A percentile compares a stretch with the other conserved stretches of the same genome.
These are phyloP conservation scores for Lepraria neglecta DNA, from an alignment of 495 filamentous ascomycete genomes.

Conservation along the genomic window DNA sequence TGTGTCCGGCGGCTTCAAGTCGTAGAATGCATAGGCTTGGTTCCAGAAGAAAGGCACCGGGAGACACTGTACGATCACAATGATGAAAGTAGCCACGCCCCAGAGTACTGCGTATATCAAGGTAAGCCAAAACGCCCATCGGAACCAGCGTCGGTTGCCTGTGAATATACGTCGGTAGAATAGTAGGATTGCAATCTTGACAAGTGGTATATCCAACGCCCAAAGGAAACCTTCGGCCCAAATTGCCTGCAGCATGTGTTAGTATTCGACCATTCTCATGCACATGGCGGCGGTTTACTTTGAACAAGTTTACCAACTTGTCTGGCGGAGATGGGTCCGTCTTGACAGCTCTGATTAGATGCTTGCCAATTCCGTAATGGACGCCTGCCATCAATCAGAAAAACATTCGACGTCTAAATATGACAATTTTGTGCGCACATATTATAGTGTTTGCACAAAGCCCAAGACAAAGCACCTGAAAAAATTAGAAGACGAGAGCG, in stretches of 20 bases:
- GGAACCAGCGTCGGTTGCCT: constrained; percentile 2
- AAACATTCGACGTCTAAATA: neutral
- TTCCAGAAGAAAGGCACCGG: constrained; percentile 12
- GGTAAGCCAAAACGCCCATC: constrained; percentile 4
- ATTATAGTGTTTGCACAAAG: neutral
- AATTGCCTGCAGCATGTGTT: neutral
- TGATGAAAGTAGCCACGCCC: constrained; percentile 6
- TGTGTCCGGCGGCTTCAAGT: neutral
- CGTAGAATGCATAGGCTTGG: constrained; percentile 4
- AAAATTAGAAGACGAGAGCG: no score
- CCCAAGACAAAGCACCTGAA: constrained; percentile 1
- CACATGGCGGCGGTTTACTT: neutral
- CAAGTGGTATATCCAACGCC: constrained; percentile 1
- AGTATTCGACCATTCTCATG: neutral
- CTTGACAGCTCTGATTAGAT: neutral
- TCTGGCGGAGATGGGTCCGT: constrained; percentile 1
- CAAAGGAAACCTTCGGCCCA: constrained; percentile 3
- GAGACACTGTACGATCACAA: constrained; percentile 10
- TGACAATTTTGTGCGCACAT: neutral
- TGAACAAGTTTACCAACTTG: neutral
- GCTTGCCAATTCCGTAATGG: constrained; percentile 2
- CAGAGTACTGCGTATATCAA: neutral
- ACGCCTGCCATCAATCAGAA: neutral
- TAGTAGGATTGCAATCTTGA: constrained; percentile 14
- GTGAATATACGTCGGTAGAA: constrained; percentile 14